Evolutionary conservation across 768 basidiomycete species (phyloP).

Genomic region (Russula ochroleuca): DNA sequence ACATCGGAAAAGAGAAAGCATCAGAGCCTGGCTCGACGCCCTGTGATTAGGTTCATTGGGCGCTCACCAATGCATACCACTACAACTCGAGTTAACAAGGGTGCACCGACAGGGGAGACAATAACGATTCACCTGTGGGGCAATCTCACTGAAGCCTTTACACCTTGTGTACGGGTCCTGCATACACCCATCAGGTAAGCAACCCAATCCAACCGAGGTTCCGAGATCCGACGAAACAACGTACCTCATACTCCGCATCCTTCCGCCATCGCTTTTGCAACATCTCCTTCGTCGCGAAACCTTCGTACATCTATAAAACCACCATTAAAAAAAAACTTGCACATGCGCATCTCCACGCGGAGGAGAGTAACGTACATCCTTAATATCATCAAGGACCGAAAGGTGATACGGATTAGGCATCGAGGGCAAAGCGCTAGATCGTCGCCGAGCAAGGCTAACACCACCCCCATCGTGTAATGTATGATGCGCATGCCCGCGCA

Average conservation of each 20-base stretch:
- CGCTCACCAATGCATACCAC: constrained; percentile 52
- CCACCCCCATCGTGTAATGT: neutral
- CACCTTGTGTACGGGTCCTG: constrained; percentile 22
- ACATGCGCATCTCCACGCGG: neutral
- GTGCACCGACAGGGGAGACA: neutral
- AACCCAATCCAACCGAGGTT: constrained; percentile 26
- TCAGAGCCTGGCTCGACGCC: neutral
- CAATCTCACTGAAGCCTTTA: constrained; percentile 28
- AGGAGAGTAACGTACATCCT: constrained; percentile 36
- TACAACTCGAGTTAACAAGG: constrained; percentile 28
- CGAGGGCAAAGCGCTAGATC: constrained; percentile 8
- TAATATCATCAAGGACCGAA: constrained; percentile 53
- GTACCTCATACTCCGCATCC: constrained; percentile 59
- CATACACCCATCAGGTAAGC: constrained; percentile 40
- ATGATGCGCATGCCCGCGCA: constrained; percentile 4
- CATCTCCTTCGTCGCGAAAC: constrained; percentile 49
- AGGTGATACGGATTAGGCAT: constrained; percentile 35
- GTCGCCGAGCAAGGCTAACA: constrained; percentile 9
- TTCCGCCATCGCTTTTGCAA: constrained; percentile 49
- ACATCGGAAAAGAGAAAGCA: neutral
- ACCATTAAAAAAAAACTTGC: neutral
- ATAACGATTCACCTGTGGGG: constrained; percentile 26
- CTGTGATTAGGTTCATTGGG: neutral
- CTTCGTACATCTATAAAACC: constrained; percentile 43
- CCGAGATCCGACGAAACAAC: constrained; percentile 29